Evolutionary conservation across 1,284 basidiomycete genomes (phyloP).

Genomic region (Puccinia novopanici): DNA sequence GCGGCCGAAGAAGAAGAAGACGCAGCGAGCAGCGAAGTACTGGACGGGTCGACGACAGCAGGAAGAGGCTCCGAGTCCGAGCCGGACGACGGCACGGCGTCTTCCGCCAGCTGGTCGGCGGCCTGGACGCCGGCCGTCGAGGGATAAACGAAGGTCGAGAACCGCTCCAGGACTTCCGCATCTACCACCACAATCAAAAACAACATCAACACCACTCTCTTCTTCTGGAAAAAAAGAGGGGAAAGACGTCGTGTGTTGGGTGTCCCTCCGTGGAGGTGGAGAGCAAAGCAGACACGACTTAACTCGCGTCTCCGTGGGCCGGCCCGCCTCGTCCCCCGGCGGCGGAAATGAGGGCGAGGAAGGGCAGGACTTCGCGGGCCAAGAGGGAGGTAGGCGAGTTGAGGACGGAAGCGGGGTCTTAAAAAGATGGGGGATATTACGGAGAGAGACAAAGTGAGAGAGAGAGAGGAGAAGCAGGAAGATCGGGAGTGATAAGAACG

Average conservation of each 20-base stretch:
- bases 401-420: not conserved
- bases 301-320: not conserved
- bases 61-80: no score
- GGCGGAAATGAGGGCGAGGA: not conserved
- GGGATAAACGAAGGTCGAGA: not conserved
- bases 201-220: not conserved
- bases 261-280: no score
- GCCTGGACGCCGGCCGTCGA: not conserved
- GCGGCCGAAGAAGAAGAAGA: not conserved
- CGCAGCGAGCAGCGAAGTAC: not conserved
- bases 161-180: not conserved
- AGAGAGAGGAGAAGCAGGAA: not conserved
- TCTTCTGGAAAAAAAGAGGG: not conserved
- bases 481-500: not conserved
- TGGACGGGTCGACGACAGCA: no score
- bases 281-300: not conserved
- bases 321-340: not conserved
- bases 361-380: constrained; percentile 15
- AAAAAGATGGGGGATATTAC: not conserved
- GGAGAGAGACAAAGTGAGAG: not conserved
- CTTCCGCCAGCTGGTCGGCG: not conserved
- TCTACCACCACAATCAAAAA: not conserved
- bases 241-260: no score
- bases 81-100: not conserved
- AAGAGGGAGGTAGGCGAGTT: not conserved